Evolutionary conservation across 768 basidiomycete species (phyloP).

Genomic region (Panus rudis): DNA sequence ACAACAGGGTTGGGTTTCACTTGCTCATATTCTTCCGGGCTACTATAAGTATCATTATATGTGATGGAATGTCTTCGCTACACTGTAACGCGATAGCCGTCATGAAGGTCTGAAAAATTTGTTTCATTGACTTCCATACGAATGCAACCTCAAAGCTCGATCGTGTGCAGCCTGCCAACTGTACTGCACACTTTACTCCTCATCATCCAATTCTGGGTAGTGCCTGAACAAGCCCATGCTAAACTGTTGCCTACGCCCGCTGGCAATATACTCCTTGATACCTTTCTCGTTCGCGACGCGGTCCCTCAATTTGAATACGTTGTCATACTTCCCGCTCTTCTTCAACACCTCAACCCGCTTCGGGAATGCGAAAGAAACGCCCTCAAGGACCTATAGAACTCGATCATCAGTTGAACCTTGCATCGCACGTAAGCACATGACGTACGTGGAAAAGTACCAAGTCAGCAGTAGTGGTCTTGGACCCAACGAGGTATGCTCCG

Average conservation of each 20-base stretch:
- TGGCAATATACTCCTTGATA: conserved; percentile 29
- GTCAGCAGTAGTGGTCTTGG: conserved; percentile 33
- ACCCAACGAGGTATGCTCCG: conserved; percentile 24
- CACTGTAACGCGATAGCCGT: too few species aligned
- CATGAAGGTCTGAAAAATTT: too few species aligned
- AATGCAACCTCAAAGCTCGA: too few species aligned
- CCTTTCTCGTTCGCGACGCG: conserved; percentile 24
- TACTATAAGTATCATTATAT: conserved; percentile 5
- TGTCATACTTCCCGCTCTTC: conserved; percentile 19
- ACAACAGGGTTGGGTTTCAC: conserved; percentile 10
- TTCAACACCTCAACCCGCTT: conserved; percentile 21
- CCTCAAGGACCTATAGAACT: conserved; percentile 13
- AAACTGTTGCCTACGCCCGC: conserved; percentile 24
- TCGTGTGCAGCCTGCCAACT: too few species aligned
- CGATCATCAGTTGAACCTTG: conserved; percentile 6
- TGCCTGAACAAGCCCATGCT: conserved; percentile 29
- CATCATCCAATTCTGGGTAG: conserved; percentile 33
- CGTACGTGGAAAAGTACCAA: conserved; percentile 33
- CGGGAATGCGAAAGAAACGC: conserved; percentile 32
- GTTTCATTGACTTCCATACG: too few species aligned
- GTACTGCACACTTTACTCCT: too few species aligned
- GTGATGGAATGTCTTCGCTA: too few species aligned
- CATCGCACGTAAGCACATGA: conserved; percentile 2
- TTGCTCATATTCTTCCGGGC: conserved; percentile 10
- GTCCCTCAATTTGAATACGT: conserved; percentile 27